phyloP scores from a whole-genome alignment of 257 asterid species.

The Marsdenia floribunda region DNA sequence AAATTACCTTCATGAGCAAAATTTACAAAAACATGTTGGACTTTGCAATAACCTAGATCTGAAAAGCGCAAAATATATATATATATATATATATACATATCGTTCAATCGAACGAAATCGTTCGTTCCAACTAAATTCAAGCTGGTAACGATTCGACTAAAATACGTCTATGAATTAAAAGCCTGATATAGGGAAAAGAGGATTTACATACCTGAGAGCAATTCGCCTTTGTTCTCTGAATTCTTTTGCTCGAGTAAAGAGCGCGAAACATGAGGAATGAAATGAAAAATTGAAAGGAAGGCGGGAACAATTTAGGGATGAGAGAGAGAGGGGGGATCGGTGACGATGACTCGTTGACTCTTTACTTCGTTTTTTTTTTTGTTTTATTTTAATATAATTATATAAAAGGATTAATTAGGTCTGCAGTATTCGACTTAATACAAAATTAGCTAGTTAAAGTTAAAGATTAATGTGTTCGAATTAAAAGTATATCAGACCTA shows the following conservation, averaged over 20 bases:
- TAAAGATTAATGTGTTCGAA: too few species aligned
- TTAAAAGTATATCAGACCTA: too few species aligned
- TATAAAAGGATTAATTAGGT: too few species aligned
- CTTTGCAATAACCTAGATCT: constrained; percentile 1
- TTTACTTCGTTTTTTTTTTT: too few species aligned
- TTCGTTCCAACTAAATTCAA: background rate
- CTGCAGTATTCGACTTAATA: too few species aligned
- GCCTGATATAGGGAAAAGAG: background rate
- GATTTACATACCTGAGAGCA: background rate
- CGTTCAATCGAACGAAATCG: background rate
- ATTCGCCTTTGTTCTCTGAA: background rate
- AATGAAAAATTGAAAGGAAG: background rate
- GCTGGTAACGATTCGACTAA: background rate
- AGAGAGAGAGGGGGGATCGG: too few species aligned
- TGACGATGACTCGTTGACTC: too few species aligned
- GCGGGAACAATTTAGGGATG: background rate
- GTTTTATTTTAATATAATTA: too few species aligned
- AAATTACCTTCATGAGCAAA: background rate
- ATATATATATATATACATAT: background rate
- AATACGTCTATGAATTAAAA: background rate
- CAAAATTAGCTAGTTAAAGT: too few species aligned
- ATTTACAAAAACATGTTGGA: background rate
- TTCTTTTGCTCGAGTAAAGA: background rate
- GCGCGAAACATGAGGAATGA: background rate
- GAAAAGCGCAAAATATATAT: background rate